These are phyloP conservation scores for Metschnikowia gelsemii DNA, from an alignment of 805 yeast genomes.

Conservation along the genomic window DNA sequence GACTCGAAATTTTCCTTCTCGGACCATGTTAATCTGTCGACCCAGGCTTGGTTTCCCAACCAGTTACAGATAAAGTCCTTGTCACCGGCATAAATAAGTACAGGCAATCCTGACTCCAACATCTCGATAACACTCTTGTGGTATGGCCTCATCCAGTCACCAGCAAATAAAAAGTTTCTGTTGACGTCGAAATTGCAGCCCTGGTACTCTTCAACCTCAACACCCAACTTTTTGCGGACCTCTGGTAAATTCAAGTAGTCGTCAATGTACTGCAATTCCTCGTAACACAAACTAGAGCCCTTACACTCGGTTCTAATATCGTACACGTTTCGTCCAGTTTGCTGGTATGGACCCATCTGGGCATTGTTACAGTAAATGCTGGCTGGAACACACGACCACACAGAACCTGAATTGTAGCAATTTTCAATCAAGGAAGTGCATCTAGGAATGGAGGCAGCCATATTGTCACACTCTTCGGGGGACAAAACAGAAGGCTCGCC, in stretches of 20 bases:
- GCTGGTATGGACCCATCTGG: constrained; percentile 54
- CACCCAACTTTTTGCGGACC: constrained; percentile 83
- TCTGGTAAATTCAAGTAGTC: constrained; percentile 72
- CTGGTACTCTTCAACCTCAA: constrained; percentile 76
- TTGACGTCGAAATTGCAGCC: constrained; percentile 78
- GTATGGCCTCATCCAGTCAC: constrained; percentile 92
- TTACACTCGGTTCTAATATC: constrained; percentile 83
- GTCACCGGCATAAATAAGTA: constrained; percentile 90
- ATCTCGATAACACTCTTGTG: constrained; percentile 64
- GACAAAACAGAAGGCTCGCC: constrained; percentile 75
- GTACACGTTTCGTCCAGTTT: constrained; percentile 87
- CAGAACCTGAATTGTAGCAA: constrained; percentile 74
- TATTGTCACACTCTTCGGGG: constrained; percentile 65
- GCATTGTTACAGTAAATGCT: constrained; percentile 83
- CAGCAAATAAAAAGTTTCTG: constrained; percentile 77
- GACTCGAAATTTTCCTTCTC: constrained; percentile 41
- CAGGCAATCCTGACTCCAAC: constrained; percentile 70
- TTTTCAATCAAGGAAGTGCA: constrained; percentile 73
- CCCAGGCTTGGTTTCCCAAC: constrained; percentile 87
- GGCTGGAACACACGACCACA: constrained; percentile 90
- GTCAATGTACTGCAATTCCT: constrained; percentile 72
- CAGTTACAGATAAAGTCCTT: constrained; percentile 92
- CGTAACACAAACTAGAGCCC: constrained; percentile 69
- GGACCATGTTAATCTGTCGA: constrained; percentile 43
- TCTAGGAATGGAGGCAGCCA: constrained; percentile 63